Conservation (phyloP, 768 basidiomycete species). For the Lentinula sp. region DNA sequence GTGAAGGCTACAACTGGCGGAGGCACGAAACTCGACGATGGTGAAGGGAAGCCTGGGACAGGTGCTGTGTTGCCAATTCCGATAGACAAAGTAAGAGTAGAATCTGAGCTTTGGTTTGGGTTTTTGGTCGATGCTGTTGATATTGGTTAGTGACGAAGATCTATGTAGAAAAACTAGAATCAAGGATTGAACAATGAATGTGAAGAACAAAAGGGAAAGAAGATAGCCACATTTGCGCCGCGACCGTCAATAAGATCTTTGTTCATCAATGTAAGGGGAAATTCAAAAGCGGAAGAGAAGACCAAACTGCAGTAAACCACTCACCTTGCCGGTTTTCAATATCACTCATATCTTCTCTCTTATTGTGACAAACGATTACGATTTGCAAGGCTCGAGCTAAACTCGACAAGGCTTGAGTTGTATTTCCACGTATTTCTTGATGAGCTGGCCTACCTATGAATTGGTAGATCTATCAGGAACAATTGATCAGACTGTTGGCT, state of each 20-base stretch:
- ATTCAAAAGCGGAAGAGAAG: neutral
- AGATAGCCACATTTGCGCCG: neutral
- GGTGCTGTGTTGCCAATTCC: neutral
- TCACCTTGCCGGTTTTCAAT: neutral
- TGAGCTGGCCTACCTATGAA: neutral
- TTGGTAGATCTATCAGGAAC: neutral
- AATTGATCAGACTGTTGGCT: neutral
- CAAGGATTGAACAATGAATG: neutral
- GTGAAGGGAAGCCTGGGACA: constrained; percentile 5
- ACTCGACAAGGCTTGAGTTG: neutral
- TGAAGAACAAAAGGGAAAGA: neutral
- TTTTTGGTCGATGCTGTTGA: neutral
- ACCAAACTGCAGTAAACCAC: neutral
- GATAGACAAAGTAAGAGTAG: neutral
- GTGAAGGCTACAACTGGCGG: neutral
- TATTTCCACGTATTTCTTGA: neutral
- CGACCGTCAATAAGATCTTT: neutral
- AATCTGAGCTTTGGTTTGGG: neutral
- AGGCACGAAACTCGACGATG: constrained; percentile 1
- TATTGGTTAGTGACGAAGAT: neutral
- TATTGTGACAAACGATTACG: neutral
- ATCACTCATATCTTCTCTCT: neutral
- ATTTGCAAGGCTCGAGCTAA: neutral
- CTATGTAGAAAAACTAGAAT: neutral
- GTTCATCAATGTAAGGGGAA: neutral